A percentile compares a stretch with the other conserved stretches of the same genome.
phyloP scores from a whole-genome alignment of 495 filamentous ascomycete species.

The Penicillium roqueforti region DNA sequence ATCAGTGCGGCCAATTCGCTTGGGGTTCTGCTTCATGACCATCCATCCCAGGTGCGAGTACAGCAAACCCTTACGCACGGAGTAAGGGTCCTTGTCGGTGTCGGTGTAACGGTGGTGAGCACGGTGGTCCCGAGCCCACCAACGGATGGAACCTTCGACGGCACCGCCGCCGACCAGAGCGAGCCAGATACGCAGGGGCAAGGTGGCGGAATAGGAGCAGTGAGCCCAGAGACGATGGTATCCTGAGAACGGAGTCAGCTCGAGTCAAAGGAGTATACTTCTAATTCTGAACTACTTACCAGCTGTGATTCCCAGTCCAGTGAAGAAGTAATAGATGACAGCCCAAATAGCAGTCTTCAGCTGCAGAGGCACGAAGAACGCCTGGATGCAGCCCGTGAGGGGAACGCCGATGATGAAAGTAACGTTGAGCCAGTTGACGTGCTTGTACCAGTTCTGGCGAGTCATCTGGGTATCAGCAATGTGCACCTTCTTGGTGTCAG shows the following conservation, averaged over 20 bases:
- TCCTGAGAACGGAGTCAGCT: conserved; percentile 41
- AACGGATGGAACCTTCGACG: conserved; percentile 92
- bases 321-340: conserved; percentile 86
- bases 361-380: conserved; percentile 77
- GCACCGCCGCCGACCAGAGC: conserved; percentile 90
- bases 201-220: conserved; percentile 83
- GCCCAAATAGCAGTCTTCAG: conserved; percentile 76
- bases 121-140: conserved; percentile 96
- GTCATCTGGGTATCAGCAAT: conserved; percentile 67
- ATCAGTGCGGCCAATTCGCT: conserved; percentile 90
- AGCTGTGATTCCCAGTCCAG: conserved; percentile 84
- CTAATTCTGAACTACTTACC: conserved; percentile 46
- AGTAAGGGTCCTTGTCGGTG: conserved; percentile 98
- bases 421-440: conserved; percentile 94
- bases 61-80: conserved; percentile 92
- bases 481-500: conserved; percentile 52
- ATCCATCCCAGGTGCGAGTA: conserved; percentile 97
- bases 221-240: conserved; percentile 96
- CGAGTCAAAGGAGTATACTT: neutral
- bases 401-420: conserved; percentile 84
- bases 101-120: conserved; percentile 99
- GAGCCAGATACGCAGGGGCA: conserved; percentile 88
- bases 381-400: conserved; percentile 65
- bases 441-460: conserved; percentile 87
- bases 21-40: conserved; percentile 92